Evolutionary conservation across 1,284 basidiomycete genomes (phyloP).

Genomic region (Cystobasidiaceae sp.): DNA sequence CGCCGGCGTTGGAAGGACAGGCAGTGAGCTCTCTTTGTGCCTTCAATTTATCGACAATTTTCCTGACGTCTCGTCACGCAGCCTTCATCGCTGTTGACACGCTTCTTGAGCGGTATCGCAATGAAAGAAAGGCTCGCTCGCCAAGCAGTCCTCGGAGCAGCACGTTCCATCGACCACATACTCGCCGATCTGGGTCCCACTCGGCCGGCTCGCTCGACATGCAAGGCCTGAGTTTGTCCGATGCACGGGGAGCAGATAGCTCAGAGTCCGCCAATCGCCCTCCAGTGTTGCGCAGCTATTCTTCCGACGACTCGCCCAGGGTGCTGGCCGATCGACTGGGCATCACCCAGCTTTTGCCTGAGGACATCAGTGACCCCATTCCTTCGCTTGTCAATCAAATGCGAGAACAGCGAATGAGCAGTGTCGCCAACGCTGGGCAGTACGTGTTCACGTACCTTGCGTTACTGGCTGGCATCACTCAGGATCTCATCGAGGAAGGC

Average conservation of each 20-base stretch:
- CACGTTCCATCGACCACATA: not conserved
- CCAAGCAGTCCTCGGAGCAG: not conserved
- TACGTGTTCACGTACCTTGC: slow-evolving; percentile 41
- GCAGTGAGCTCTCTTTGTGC: slow-evolving; percentile 49
- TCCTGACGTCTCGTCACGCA: not conserved
- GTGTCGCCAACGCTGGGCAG: slow-evolving; percentile 44
- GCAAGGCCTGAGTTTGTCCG: slow-evolving; percentile 1
- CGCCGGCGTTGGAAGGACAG: slow-evolving; percentile 85
- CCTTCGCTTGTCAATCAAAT: slow-evolving; percentile 39
- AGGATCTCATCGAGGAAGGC: slow-evolving; percentile 24
- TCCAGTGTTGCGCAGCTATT: not conserved
- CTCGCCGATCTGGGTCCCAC: not conserved
- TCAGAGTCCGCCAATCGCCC: not conserved
- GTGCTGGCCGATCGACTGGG: not conserved
- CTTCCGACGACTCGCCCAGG: not conserved
- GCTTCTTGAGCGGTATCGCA: slow-evolving; percentile 17
- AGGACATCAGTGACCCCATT: slow-evolving; percentile 35
- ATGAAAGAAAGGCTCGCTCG: not conserved
- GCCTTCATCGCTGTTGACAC: slow-evolving; percentile 31
- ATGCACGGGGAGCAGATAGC: no score
- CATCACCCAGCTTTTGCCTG: slow-evolving; percentile 9
- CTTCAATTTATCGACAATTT: not conserved
- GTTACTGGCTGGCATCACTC: slow-evolving; percentile 35
- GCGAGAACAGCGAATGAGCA: slow-evolving; percentile 44
- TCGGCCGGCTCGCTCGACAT: not conserved